Conservation (phyloP, 2,329 filamentous ascomycete species). For the Dactylonectria macrodidyma region DNA sequence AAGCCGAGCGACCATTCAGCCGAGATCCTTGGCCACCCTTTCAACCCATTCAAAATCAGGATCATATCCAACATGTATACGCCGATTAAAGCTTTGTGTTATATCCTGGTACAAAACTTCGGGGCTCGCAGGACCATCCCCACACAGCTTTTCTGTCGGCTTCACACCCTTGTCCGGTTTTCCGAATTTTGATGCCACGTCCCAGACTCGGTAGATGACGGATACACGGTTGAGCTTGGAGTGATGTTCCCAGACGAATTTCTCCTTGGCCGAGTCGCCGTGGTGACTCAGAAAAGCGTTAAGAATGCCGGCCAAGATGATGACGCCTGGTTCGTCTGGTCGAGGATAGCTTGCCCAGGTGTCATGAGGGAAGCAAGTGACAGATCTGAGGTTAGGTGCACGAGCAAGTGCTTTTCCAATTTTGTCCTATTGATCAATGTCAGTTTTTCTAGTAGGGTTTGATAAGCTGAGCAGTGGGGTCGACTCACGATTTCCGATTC, state of each 20-base stretch:
- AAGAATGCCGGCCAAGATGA: conserved; percentile 13
- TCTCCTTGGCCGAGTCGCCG: too few species aligned
- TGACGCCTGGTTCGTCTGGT: neutral
- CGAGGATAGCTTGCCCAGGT: neutral
- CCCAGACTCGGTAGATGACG: conserved; percentile 6
- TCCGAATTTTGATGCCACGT: conserved; percentile 28
- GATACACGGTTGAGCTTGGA: conserved; percentile 25
- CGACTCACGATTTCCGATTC: conserved; percentile 25
- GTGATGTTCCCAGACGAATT: conserved; percentile 35
- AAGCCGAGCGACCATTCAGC: neutral
- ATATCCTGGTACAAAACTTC: conserved; percentile 29
- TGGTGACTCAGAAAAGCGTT: conserved; percentile 10
- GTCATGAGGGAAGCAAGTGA: conserved; percentile 21
- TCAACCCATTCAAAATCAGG: conserved; percentile 26
- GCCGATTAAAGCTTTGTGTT: neutral
- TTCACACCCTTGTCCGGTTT: conserved; percentile 23
- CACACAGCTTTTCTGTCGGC: conserved; percentile 20
- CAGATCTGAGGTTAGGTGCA: conserved; percentile 16
- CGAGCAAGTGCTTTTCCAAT: conserved; percentile 28
- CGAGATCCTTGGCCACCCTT: conserved; percentile 12
- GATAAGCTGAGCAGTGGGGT: neutral
- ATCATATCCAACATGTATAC: conserved; percentile 3
- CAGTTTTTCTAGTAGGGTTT: neutral
- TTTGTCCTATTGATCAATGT: conserved; percentile 10
- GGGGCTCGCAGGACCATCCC: neutral